Base-by-base conservation (phyloP, 1,139 yeast genomes). In the Citeromyces hawaiiensis region DNA sequence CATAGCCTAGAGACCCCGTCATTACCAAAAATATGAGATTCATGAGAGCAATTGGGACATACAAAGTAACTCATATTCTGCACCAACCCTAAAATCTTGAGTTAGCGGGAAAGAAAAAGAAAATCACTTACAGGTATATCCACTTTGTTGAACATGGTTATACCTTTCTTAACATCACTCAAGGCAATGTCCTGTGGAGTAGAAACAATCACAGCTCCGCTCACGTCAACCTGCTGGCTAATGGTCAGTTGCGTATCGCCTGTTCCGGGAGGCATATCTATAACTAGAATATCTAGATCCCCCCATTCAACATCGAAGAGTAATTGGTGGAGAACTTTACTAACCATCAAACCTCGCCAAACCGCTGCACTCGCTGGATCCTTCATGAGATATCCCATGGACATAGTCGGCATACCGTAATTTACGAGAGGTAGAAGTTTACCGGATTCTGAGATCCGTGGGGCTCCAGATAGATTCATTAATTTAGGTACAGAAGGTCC, bases 251-350 rank as follows among this genome's bases (percentile, higher is more conserved):
- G 95, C 1, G 86, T 82, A 52, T 85, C 95, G 10, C 95, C 95
- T 0, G 95, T 85, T 3, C 95, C 95, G 0, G 95, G 95, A 1
- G 95, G 95, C 83, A 85, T 73, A 49, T 85, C 95, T 14, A 85
- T 63, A 1, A 85, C 78, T 40, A 85, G 62, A 23, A 76, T 68
- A 54, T 85, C 95, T 39, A 83, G 56, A n/a, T 61, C 56, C 7
- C 73, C 68, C 95, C 95, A 85, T 40, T 76, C 70, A 1, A 85
- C 94, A 42, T 85, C 94, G 48, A 81, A 83, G 16, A 85, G 56
- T 15, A 85, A 64, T 52, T 85, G 95, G 48, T 85, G 87, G 23
- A 85, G 57, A 0, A 94, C 95, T 54, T 85, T 85, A 76, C 83
- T 86, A 27, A 85, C 91, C 76, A 85, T 76, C 36, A 83, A 58